Evolutionary conservation across 345 rosid genomes (phyloP), one percentile per base, ranked within the genome.

Genomic region (Physaria fendleri): DNA sequence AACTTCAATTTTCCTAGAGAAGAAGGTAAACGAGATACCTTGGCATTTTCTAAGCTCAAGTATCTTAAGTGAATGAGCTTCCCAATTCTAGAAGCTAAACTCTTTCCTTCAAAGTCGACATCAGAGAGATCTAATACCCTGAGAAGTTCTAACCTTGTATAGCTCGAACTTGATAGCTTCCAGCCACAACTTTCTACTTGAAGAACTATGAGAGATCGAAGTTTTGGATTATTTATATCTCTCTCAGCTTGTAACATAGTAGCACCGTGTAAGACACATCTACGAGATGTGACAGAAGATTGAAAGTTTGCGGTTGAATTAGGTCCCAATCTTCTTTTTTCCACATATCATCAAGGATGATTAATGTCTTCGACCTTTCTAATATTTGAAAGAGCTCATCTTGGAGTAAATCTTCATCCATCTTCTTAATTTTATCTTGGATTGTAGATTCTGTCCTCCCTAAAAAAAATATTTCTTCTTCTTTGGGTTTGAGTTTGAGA

Each of bases 51-150:
- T 23, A 64, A 14, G 2, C 54, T 65, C 56, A 65, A 12, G 28
- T 41, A 65, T 44, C 54, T 65, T 40, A 65, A 49, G 28, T 70
- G 78, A 17, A 72, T 68, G 48, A 80, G 69, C 4, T 61, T 55
- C 2, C 79, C 71, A 14, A 77, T 49, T 1, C n/a, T 57, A 8
- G 56, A 23, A 0, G 67, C 65, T 9, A 75, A 29, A 7, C 24
- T 60, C 8, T 65, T 71, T 46, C 15, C 34, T 5, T 0, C 0
- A 5, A 23, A 4, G 1, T 23, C 20, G 9, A 56, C 48, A 5
- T 57, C 18, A 2, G 13, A 71, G 3, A 78, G 48, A 29, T 76
- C 65, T 5, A 77, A 10, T 23, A 80, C 65, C 62, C 76, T 56
- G 2, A 45, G 11, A 14, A 65, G 35, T 34, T 53, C 50, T 22